phyloP scores from a whole-genome alignment of 257 asterid species.

The Solanum etuberosum region DNA sequence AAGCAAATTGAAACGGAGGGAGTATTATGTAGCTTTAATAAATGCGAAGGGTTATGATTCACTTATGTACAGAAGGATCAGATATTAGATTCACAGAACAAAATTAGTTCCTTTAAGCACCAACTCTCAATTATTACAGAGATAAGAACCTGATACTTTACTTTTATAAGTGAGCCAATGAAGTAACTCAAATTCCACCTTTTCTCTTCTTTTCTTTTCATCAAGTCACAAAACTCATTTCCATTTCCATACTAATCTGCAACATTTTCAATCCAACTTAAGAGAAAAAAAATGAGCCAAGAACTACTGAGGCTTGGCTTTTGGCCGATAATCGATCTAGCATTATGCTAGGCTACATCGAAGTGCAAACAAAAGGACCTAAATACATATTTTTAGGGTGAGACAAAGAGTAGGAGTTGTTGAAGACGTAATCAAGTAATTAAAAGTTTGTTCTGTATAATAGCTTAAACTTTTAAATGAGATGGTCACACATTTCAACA shows the following conservation, averaged over 20 bases:
- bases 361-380: background rate
- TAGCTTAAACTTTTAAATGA: background rate
- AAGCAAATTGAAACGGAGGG: background rate
- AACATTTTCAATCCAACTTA: background rate
- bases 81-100: conserved; percentile 14
- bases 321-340: background rate
- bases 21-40: background rate
- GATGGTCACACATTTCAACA: background rate
- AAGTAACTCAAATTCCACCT: conserved; percentile 1
- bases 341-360: background rate
- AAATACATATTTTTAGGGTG: background rate
- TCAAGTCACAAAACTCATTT: background rate
- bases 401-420: background rate
- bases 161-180: conserved; percentile 14
- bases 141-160: conserved; percentile 49
- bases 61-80: conserved; percentile 5
- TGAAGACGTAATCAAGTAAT: background rate
- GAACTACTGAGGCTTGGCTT: background rate
- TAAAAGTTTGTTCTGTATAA: background rate
- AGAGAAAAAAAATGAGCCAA: background rate
- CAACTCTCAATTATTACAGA: conserved; percentile 19
- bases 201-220: conserved; percentile 1
- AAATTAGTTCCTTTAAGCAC: conserved; percentile 21
- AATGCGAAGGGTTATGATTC: background rate
- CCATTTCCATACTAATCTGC: background rate